Base-by-base conservation (phyloP, 2,329 filamentous ascomycete genomes). In the Lizonia empirigonia region DNA sequence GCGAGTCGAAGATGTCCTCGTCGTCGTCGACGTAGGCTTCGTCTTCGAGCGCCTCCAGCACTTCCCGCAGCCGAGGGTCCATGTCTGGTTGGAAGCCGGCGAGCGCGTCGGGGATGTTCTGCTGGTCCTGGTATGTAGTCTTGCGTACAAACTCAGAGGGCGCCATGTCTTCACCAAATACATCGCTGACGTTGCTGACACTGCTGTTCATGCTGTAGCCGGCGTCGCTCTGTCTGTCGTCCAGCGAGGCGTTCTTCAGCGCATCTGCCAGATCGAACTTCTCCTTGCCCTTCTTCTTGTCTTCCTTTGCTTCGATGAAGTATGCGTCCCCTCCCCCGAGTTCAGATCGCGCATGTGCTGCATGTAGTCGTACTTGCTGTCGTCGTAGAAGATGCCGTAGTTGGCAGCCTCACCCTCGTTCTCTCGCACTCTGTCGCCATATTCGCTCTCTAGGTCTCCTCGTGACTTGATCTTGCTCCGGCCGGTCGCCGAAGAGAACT, bases 321-420 rank as follows among this genome's bases (percentile, higher is more conserved):
- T 92, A 86, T 23, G 88, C 85, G 47, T 91, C 87, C 23, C 89
- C 89, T 5, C 73, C 75, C 5, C 83, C 76, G 69, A 68, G 3
- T 79, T 90, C 34, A 99, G 78, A 64, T 97, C 94, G 47, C 91
- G 88, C 81, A 99, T 79, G 75, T 99, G 94, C 75, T 99, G 94
- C 94, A 99, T 99, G 77, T 99, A 99, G 75, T 99, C 94, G 76
- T 99, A 99, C 68, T 90, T 84, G 59, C 90, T 88, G 76, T 99
- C 94, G 75, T 99, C 95, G 74, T 83, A 99, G 80, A 89, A 99
- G 59, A 99, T 85, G 58, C 94, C 94, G 75, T 97, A 85, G 72
- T 89, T 90, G 61, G 95, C 94, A 7, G 95, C 94, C 77, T 99
- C 92, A 64, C 95, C 95, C 75, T 99, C 94, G 73, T 99, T 97